phyloP scores from a whole-genome alignment of 495 filamentous ascomycete species.

The Evernia prunastri region DNA sequence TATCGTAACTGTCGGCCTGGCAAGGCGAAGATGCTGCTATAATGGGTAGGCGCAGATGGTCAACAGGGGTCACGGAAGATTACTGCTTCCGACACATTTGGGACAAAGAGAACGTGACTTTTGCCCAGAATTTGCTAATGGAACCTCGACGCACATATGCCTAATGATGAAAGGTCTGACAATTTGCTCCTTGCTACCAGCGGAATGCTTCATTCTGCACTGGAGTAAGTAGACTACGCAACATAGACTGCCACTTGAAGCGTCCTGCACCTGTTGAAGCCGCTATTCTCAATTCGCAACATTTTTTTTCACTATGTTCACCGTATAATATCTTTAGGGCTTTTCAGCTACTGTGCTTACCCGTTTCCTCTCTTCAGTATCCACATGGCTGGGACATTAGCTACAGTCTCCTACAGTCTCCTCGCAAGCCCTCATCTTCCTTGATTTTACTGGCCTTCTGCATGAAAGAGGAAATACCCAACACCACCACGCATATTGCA shows the following conservation, averaged over 20 bases:
- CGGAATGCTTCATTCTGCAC: neutral
- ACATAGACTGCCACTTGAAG: neutral
- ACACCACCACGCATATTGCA: neutral
- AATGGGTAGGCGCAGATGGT: neutral
- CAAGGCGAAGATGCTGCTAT: neutral
- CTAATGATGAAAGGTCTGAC: conserved; percentile 17
- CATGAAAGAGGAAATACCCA: neutral
- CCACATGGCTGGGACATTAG: neutral
- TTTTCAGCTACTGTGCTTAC: neutral
- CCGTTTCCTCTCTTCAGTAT: neutral
- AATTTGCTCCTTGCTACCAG: no score
- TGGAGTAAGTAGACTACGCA: neutral
- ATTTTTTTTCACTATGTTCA: neutral
- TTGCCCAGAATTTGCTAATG: conserved; percentile 3
- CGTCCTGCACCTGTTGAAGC: neutral
- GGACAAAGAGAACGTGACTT: conserved; percentile 25
- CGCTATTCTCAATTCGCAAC: neutral
- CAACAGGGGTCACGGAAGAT: conserved; percentile 23
- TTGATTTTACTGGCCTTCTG: neutral
- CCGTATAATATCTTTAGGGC: neutral
- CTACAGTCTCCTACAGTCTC: neutral
- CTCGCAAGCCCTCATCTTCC: neutral
- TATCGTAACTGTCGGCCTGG: neutral
- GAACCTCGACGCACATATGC: conserved; percentile 28
- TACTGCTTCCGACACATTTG: conserved; percentile 19